These are phyloP conservation scores for Ceratobasidium sp. DNA, from an alignment of 1,284 basidiomycete species.

Conservation along the genomic window DNA sequence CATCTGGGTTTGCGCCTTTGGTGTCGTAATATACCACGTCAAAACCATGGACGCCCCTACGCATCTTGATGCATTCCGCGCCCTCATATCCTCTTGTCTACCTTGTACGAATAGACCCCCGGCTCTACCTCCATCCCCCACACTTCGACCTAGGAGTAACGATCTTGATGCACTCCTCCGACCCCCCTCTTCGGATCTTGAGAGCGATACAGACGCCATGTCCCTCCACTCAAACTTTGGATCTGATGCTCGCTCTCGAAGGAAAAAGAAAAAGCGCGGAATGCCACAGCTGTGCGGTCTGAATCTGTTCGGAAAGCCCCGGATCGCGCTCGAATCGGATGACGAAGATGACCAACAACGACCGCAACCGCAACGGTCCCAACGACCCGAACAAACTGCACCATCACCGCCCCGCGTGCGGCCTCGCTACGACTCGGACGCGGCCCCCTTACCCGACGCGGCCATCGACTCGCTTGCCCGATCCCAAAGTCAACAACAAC, in stretches of 20 bases:
- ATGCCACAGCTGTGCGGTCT: constrained; percentile 26
- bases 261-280: constrained; percentile 20
- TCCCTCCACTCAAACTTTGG: constrained; percentile 33
- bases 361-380: not conserved
- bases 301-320: constrained; percentile 31
- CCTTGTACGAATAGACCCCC: constrained; percentile 19
- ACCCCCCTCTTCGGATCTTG: constrained; percentile 3
- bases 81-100: constrained; percentile 22
- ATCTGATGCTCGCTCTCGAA: not conserved
- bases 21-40: constrained; percentile 22
- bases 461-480: constrained; percentile 25
- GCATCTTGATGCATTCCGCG: constrained; percentile 20
- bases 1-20: constrained; percentile 1
- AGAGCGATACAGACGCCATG: constrained; percentile 30
- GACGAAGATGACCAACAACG: constrained; percentile 9
- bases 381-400: not conserved
- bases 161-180: constrained; percentile 17
- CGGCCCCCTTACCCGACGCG: constrained; percentile 38
- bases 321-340: constrained; percentile 31
- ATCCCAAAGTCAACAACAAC: not conserved
- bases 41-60: constrained; percentile 31
- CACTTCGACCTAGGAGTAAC: not conserved
- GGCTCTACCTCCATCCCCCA: constrained; percentile 21
- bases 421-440: constrained; percentile 37
- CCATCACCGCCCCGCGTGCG: constrained; percentile 11